Base-by-base conservation (phyloP, 495 filamentous ascomycete species). In the Podospora pseudopauciseta region DNA sequence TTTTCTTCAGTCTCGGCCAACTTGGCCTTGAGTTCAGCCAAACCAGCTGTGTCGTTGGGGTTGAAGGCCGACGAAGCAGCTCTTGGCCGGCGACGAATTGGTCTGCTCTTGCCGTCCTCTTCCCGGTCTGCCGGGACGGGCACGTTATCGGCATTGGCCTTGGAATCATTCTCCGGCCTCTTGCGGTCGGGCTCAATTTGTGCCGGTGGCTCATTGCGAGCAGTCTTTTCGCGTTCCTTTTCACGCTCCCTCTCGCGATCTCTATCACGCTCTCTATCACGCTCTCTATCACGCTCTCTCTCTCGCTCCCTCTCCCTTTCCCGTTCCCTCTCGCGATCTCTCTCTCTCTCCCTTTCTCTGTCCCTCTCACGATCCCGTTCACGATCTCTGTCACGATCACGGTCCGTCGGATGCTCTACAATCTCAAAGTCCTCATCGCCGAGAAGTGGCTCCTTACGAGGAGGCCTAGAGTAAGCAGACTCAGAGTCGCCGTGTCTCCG, bases 11-110 rank as follows among this genome's bases (percentile, higher is more conserved):
- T 71, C 18, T 76, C 73, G 13, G 72, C 72, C 13, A 86, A 68
- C 67, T 83, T 79, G 4, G 82, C 83, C 67, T 85, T 84, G 16
- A 87, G 69, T 5, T 80, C 79, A 28, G 77, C 78, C 18, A 86
- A 67, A 55, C 76, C 77, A 62, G 76, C 79, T 15, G 83, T 77
- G 71, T 87, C 80, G 19, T 80, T 85, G 15, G 84, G 84, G 63
- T 86, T 80, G 62, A 87, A 87, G 4, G 79, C 69, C 23, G 77
- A 73, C 0, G 79, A 76, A 18, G 72, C 70, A 18, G 72, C 70
- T 2, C 76, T 77, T 1, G 59, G 71, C 2, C 79, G 77, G 30
- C 80, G 77, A 57, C 80, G 79, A 7, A 59, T 32, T 49, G 39
- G 39, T 26, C 49, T 68, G 20, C 71, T 44, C 60, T 72, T 76